Percentiles rank a stretch among this genome's conserved stretches.
Conservation (phyloP, 108 stramenopile species). For the Skeletonema grethae region DNA sequence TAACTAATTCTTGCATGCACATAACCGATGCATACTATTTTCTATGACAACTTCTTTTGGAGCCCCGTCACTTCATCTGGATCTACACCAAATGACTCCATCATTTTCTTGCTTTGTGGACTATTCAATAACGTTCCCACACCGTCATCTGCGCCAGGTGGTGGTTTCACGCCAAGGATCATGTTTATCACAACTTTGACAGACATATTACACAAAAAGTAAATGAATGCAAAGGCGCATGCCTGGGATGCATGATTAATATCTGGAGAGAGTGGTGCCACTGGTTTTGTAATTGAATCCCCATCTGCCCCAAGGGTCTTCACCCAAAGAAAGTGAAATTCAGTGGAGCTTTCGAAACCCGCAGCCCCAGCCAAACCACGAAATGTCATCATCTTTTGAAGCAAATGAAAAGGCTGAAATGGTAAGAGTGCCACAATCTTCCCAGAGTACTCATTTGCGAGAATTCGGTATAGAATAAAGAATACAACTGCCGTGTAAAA, state of each 20-base stretch:
- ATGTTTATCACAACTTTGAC: slow-evolving; percentile 72
- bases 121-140: slow-evolving; percentile 56
- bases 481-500: slow-evolving; percentile 63
- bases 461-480: slow-evolving; percentile 69
- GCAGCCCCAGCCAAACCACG: slow-evolving; percentile 54
- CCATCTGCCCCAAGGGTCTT: slow-evolving; percentile 11
- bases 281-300: slow-evolving; percentile 12
- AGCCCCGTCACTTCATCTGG: neutral
- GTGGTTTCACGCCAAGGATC: slow-evolving; percentile 60
- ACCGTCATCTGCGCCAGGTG: slow-evolving; percentile 69
- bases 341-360: slow-evolving; percentile 6
- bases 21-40: neutral
- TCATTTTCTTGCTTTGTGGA: slow-evolving; percentile 45
- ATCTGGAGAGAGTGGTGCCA: slow-evolving; percentile 28
- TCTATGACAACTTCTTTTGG: neutral
- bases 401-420: slow-evolving; percentile 64
- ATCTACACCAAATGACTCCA: slow-evolving; percentile 46
- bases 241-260: slow-evolving; percentile 57
- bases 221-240: slow-evolving; percentile 72
- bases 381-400: slow-evolving; percentile 53
- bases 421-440: slow-evolving; percentile 74
- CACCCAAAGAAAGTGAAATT: slow-evolving; percentile 23
- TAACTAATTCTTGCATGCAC: neutral
- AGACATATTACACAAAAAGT: slow-evolving; percentile 58
- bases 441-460: slow-evolving; percentile 73